These are phyloP conservation scores for Talaromyces albobiverticillius DNA, from an alignment of 2,329 filamentous ascomycete species.

Conservation along the genomic window DNA sequence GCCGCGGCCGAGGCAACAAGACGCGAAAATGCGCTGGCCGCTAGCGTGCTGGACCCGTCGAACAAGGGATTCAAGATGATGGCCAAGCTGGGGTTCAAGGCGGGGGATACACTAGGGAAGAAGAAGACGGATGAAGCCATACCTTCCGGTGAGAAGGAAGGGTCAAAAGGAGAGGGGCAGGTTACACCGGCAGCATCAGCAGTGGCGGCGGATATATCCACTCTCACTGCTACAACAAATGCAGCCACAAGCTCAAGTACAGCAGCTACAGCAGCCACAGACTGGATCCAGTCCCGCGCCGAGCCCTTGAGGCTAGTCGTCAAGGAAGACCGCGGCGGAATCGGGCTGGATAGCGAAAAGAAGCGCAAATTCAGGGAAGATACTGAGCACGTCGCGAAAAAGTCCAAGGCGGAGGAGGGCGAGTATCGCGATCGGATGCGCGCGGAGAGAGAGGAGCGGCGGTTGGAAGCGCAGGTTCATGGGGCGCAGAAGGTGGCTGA, in stretches of 20 bases:
- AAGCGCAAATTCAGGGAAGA: conserved; percentile 72
- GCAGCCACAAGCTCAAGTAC: too few relatives aligned
- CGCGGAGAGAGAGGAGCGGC: conserved; percentile 65
- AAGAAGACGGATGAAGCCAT: too few relatives aligned
- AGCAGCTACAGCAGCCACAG: neutral
- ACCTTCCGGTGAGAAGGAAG: neutral
- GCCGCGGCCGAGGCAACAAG: conserved; percentile 69
- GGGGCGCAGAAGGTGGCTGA: conserved; percentile 83
- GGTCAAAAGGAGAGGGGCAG: neutral
- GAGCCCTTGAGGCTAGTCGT: conserved; percentile 75
- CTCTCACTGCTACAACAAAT: neutral
- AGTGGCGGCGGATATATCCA: neutral
- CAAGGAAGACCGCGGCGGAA: conserved; percentile 77
- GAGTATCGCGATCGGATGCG: conserved; percentile 73
- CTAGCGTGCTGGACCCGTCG: conserved; percentile 66
- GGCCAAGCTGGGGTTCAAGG: conserved; percentile 87
- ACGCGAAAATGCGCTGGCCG: conserved; percentile 73
- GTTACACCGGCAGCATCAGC: too few relatives aligned
- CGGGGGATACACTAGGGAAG: conserved; percentile 71
- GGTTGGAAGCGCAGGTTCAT: conserved; percentile 66
- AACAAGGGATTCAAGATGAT: conserved; percentile 96
- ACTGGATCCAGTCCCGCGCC: conserved; percentile 41
- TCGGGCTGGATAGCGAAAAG: conserved; percentile 78
- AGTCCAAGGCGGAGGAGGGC: conserved; percentile 60
- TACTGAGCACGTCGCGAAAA: conserved; percentile 54